These are phyloP conservation scores for Salinomyces thailandicus DNA, from an alignment of 2,329 filamentous ascomycete genomes.

Conservation along the genomic window DNA sequence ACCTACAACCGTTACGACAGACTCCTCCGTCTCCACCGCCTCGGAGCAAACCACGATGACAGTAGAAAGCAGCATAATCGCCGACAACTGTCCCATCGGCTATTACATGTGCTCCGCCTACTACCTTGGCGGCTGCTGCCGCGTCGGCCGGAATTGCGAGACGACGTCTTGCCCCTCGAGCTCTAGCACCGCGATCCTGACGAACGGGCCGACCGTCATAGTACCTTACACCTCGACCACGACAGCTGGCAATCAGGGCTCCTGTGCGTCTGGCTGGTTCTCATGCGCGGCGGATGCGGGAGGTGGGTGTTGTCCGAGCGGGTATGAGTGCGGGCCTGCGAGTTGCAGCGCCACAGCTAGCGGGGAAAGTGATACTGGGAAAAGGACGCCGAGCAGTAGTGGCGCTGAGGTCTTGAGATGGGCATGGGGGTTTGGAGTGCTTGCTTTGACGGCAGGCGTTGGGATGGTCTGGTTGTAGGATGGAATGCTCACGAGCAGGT, in stretches of 20 bases:
- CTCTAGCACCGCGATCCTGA: slow-evolving; percentile 53
- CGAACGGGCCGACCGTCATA: slow-evolving; percentile 57
- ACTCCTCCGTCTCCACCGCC: slow-evolving; percentile 11
- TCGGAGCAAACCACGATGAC: slow-evolving; percentile 18
- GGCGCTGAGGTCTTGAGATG: slow-evolving; percentile 22
- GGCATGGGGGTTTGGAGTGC: slow-evolving; percentile 23
- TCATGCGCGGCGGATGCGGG: slow-evolving; percentile 54
- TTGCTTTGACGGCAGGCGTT: slow-evolving; percentile 24
- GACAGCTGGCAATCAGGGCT: slow-evolving; percentile 23
- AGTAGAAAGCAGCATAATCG: slow-evolving; percentile 11
- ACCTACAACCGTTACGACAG: slow-evolving; percentile 12
- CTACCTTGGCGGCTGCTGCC: slow-evolving; percentile 76
- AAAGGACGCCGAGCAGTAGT: slow-evolving; percentile 28
- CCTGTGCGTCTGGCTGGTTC: slow-evolving; percentile 73
- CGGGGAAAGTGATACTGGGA: slow-evolving; percentile 42
- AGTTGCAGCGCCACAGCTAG: slow-evolving; percentile 54
- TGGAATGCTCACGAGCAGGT: too few relatives aligned
- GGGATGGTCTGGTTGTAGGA: slow-evolving; percentile 31
- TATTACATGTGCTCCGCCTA: slow-evolving; percentile 85
- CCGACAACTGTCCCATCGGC: slow-evolving; percentile 62
- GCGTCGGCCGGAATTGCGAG: slow-evolving; percentile 74
- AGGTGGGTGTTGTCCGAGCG: slow-evolving; percentile 74
- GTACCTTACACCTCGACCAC: slow-evolving; percentile 22
- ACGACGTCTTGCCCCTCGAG: slow-evolving; percentile 64
- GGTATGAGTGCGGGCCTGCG: slow-evolving; percentile 58